These are phyloP conservation scores for Sporobolomyces roseus DNA, from an alignment of 768 basidiomycete species.

Conservation along the genomic window DNA sequence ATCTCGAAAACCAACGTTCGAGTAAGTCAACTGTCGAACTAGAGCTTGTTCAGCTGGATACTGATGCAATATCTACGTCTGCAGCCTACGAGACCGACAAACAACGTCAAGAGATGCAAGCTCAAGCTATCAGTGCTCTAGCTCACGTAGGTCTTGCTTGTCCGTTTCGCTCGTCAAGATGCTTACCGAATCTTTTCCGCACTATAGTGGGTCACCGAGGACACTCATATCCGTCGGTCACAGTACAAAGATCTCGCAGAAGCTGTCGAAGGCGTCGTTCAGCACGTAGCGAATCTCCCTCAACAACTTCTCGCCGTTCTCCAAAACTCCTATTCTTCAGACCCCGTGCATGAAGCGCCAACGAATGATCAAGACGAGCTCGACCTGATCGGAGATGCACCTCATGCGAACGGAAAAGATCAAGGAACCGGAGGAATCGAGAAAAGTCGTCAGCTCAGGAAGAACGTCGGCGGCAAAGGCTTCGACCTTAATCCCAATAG, in stretches of 20 bases:
- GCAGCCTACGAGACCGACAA: conserved; percentile 3
- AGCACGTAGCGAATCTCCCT: conserved; percentile 24
- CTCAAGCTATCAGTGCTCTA: conserved; percentile 25
- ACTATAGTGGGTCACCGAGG: conserved; percentile 25
- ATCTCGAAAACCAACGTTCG: conserved; percentile 13
- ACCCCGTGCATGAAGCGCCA: background rate
- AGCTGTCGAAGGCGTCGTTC: conserved; percentile 12
- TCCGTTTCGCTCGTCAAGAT: background rate
- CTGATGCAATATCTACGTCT: too few relatives aligned
- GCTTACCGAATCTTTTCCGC: background rate
- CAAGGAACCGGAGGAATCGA: background rate
- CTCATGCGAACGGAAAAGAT: background rate
- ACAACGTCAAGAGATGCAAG: conserved; percentile 13
- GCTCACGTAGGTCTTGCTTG: conserved; percentile 9
- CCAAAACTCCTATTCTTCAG: too few relatives aligned
- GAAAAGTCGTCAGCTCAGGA: background rate
- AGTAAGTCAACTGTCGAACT: background rate
- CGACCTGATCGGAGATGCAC: too few relatives aligned
- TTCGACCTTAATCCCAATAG: conserved; percentile 22
- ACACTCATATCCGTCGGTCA: conserved; percentile 18
- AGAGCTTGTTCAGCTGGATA: too few relatives aligned
- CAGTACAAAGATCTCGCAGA: conserved; percentile 6
- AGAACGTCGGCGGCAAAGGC: background rate
- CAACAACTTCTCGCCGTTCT: conserved; percentile 17
- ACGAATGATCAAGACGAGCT: too few relatives aligned